A percentile compares a stretch with the other conserved stretches of the same genome.
Evolutionary conservation across 805 yeast genomes (phyloP).

Genomic region (Wickerhamiella lipophila): DNA sequence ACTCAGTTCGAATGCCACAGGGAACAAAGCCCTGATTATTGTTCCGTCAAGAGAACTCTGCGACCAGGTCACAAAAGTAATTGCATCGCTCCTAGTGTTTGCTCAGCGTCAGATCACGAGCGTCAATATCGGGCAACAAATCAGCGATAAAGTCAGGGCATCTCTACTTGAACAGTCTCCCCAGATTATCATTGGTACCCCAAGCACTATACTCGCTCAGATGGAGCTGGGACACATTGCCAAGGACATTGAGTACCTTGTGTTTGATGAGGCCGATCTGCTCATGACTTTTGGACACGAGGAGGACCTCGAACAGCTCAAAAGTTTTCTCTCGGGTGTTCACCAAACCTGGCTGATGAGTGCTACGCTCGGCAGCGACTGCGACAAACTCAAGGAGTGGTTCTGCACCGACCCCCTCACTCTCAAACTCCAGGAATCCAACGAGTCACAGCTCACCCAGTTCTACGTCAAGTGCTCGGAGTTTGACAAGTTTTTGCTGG

Average conservation of each 20-base stretch:
- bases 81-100: slow-evolving; percentile 53
- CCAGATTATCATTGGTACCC: slow-evolving; percentile 75
- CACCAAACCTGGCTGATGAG: slow-evolving; percentile 90
- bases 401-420: slow-evolving; percentile 78
- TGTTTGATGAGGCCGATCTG: slow-evolving; percentile 91
- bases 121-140: slow-evolving; percentile 51
- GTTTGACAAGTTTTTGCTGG: slow-evolving; percentile 78
- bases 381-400: slow-evolving; percentile 56
- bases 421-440: slow-evolving; percentile 63
- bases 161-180: slow-evolving; percentile 65
- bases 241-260: slow-evolving; percentile 50
- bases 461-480: slow-evolving; percentile 79
- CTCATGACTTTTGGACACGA: slow-evolving; percentile 80
- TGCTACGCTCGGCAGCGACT: slow-evolving; percentile 84
- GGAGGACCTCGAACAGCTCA: slow-evolving; percentile 63
- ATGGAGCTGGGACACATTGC: slow-evolving; percentile 37
- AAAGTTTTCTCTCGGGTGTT: slow-evolving; percentile 45
- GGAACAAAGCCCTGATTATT: slow-evolving; percentile 50
- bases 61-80: slow-evolving; percentile 63
- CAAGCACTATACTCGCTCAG: slow-evolving; percentile 53
- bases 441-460: slow-evolving; percentile 52
- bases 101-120: slow-evolving; percentile 54
- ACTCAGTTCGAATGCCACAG: slow-evolving; percentile 32
- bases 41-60: slow-evolving; percentile 93
- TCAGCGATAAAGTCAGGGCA: slow-evolving; percentile 54